Evolutionary conservation across 2,329 filamentous ascomycete species (phyloP).

Genomic region (Calonectria ilicicola): DNA sequence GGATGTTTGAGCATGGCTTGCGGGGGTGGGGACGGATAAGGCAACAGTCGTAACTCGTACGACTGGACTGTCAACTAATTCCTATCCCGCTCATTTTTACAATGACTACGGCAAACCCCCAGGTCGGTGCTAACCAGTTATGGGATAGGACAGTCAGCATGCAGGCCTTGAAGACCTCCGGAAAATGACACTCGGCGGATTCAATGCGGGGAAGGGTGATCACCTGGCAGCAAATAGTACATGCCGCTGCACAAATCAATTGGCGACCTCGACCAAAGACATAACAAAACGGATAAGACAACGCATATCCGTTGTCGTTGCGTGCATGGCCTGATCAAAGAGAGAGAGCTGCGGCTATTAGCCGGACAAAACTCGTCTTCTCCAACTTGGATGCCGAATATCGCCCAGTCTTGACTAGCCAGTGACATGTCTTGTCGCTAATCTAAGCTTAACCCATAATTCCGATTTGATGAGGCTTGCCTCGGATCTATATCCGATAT

Average conservation of each 20-base stretch:
- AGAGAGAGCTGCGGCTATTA: neutral
- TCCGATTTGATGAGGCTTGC: neutral
- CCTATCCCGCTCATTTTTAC: too few species aligned
- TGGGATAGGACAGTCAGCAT: neutral
- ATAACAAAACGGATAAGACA: neutral
- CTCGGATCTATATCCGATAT: conserved; percentile 3
- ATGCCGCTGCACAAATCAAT: neutral
- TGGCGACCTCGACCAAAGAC: neutral
- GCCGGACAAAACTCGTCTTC: neutral
- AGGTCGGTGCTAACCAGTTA: neutral
- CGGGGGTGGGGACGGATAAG: conserved; percentile 5
- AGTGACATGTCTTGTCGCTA: neutral
- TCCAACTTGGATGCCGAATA: neutral
- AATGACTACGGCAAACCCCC: neutral
- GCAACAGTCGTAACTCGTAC: neutral
- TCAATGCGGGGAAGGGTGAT: neutral
- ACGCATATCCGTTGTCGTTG: neutral
- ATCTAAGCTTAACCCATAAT: neutral
- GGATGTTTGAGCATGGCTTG: neutral
- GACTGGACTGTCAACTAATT: too few species aligned
- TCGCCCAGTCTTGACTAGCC: neutral
- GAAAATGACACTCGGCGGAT: conserved; percentile 1
- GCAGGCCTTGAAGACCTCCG: neutral
- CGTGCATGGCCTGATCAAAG: neutral
- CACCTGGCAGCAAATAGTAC: neutral